Percentiles rank a stretch among this genome's conserved stretches.
Conservation (phyloP, 1,139 yeast species). For the Lodderomyces theae region DNA sequence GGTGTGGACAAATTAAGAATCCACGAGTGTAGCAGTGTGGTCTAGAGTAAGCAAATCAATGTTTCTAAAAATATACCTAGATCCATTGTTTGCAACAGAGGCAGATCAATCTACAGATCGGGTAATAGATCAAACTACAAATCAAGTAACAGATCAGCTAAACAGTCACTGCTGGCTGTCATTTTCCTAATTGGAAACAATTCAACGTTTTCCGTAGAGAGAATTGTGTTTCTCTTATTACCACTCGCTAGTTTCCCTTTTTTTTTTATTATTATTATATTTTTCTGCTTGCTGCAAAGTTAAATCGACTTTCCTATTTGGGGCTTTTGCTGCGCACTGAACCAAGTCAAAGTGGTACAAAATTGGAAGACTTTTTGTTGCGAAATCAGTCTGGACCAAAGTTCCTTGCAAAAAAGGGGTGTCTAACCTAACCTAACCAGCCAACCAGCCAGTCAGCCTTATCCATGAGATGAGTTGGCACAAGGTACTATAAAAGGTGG, state of each 20-base stretch:
- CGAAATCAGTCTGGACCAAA: no score
- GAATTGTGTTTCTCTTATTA: no score
- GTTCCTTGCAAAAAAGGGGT: neutral
- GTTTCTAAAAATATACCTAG: no score
- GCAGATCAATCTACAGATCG: neutral
- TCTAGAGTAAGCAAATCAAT: no score
- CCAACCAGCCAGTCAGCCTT: slow-evolving; percentile 1
- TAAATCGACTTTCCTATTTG: slow-evolving; percentile 5
- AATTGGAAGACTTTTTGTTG: slow-evolving; percentile 1
- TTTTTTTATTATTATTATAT: no score
- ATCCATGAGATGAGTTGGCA: no score
- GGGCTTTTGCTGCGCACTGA: slow-evolving; percentile 5
- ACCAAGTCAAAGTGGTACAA: neutral
- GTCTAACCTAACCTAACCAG: neutral
- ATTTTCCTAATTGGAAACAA: neutral
- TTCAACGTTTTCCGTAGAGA: no score
- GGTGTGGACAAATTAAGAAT: no score
- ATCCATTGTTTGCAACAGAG: no score
- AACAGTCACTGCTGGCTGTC: neutral
- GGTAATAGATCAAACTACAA: neutral
- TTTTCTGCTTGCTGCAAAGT: slow-evolving; percentile 1
- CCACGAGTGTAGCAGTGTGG: no score
- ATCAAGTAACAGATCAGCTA: neutral
- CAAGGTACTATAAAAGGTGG: no score
- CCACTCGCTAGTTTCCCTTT: no score